A percentile compares a stretch with the other conserved stretches of the same genome.
These are phyloP conservation scores for Agrocybe chaxingu DNA, from an alignment of 768 basidiomycete genomes.

Conservation along the genomic window DNA sequence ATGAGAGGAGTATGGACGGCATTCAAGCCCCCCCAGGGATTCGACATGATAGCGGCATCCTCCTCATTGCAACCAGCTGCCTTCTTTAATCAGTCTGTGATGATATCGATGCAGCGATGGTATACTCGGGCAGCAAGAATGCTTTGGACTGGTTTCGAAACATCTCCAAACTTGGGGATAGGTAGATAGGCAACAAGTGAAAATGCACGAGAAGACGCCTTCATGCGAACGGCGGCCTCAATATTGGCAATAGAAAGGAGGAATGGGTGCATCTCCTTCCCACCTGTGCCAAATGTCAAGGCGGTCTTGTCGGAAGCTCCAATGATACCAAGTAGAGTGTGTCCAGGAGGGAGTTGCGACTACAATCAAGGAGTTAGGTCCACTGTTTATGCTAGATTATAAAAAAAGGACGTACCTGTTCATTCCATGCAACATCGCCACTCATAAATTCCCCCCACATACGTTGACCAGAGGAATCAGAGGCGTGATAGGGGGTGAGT, in stretches of 20 bases:
- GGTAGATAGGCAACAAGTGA: neutral
- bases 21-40: neutral
- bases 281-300: neutral
- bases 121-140: constrained; percentile 1
- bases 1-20: neutral
- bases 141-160: neutral
- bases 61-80: neutral
- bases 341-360: neutral
- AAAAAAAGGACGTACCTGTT: neutral
- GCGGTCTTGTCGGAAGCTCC: constrained; percentile 1
- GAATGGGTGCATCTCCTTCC: neutral
- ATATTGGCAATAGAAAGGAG: constrained; percentile 2
- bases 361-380: neutral
- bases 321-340: constrained; percentile 1
- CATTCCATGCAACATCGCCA: constrained; percentile 1
- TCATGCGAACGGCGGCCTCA: constrained; percentile 1
- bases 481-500: neutral
- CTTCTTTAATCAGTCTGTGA: neutral
- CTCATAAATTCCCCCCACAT: neutral
- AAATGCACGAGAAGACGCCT: neutral
- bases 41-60: neutral
- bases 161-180: neutral
- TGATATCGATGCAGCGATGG: neutral
- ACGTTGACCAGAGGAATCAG: neutral
- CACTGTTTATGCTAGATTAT: neutral